Percentiles rank a stretch among this genome's conserved stretches.
Conservation (phyloP, 2,329 filamentous ascomycete genomes). For the Stagonosporopsis rhizophila region DNA sequence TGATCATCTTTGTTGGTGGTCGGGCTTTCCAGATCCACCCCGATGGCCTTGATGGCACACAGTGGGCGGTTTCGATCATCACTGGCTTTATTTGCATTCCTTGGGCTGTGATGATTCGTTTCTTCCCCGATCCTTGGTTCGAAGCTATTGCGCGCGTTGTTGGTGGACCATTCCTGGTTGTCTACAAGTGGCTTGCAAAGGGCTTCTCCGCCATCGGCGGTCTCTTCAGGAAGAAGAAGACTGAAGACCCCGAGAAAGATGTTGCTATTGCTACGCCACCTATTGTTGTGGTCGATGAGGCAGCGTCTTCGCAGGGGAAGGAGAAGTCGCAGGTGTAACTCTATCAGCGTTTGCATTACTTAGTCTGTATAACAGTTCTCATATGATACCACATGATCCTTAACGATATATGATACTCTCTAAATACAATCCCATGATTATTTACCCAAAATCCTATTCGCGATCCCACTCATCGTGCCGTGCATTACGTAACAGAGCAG, state of each 20-base stretch:
- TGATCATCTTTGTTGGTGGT: conserved; percentile 66
- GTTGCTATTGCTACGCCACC: conserved; percentile 25
- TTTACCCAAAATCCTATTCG: too few relatives aligned
- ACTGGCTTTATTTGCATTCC: conserved; percentile 61
- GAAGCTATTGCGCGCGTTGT: conserved; percentile 28
- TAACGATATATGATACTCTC: not conserved
- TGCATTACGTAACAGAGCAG: too few relatives aligned
- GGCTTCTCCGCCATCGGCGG: conserved; percentile 20
- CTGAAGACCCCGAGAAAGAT: conserved; percentile 20
- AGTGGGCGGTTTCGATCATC: conserved; percentile 67
- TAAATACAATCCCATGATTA: not conserved
- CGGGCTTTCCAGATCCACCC: conserved; percentile 60
- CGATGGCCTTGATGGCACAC: conserved; percentile 59
- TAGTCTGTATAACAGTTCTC: not conserved
- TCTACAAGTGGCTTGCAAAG: conserved; percentile 25
- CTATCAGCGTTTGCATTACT: not conserved
- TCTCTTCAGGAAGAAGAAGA: conserved; percentile 29
- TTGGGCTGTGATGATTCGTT: conserved; percentile 59
- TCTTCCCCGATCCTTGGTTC: conserved; percentile 58
- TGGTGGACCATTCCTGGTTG: conserved; percentile 33
- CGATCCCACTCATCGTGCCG: too few relatives aligned
- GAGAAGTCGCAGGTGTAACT: conserved; percentile 1
- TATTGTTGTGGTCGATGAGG: conserved; percentile 24
- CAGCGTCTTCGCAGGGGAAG: not conserved
- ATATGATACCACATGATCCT: not conserved